Evolutionary conservation across 306 rosid species (phyloP).

Genomic region (Prinsepia uniflora): DNA sequence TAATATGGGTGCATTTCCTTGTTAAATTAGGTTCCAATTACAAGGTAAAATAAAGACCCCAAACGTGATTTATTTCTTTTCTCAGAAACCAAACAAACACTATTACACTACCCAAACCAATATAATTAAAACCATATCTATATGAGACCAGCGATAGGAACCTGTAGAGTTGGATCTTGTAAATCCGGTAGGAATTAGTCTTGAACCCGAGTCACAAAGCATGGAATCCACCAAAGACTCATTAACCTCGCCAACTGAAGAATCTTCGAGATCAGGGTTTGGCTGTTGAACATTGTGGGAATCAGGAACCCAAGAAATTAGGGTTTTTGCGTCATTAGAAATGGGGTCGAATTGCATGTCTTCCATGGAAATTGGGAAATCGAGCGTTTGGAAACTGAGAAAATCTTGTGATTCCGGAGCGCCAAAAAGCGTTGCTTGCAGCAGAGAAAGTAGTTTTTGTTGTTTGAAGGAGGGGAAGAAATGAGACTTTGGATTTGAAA

Average conservation of each 20-base stretch:
- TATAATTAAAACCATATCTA: neutral
- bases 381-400: constrained; percentile 16
- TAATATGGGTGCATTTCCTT: neutral
- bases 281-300: constrained; percentile 12
- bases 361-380: constrained; percentile 36
- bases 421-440: constrained; percentile 2
- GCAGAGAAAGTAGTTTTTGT: constrained; percentile 27
- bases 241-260: constrained; percentile 28
- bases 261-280: constrained; percentile 34
- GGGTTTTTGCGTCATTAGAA: constrained; percentile 41
- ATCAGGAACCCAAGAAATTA: constrained; percentile 18
- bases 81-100: constrained; percentile 12
- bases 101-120: neutral
- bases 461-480: neutral
- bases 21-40: neutral
- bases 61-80: neutral
- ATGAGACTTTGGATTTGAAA: neutral
- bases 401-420: constrained; percentile 7
- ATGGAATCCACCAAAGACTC: constrained; percentile 48
- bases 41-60: neutral
- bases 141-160: constrained; percentile 23
- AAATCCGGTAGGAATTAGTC: constrained; percentile 52
- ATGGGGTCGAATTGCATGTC: constrained; percentile 26
- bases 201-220: constrained; percentile 55
- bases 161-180: constrained; percentile 50